Evolutionary conservation across 768 basidiomycete species (phyloP).

Genomic region (Tylopilus vinaceipallidus): DNA sequence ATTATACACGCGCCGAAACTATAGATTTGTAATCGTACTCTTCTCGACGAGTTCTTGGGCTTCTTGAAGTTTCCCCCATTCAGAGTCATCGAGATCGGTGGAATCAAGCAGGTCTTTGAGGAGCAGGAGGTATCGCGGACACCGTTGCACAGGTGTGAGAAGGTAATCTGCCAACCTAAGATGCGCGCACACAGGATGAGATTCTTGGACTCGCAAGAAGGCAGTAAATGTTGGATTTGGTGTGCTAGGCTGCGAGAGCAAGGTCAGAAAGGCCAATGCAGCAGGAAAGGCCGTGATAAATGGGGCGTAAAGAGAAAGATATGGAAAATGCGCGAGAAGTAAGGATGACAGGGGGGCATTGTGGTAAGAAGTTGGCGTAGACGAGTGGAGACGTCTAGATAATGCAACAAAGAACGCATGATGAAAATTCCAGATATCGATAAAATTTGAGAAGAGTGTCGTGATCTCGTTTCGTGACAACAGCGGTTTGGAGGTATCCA

Average conservation of each 20-base stretch:
- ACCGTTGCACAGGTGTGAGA: conserved; percentile 82
- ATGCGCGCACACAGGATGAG: conserved; percentile 66
- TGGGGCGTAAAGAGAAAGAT: conserved; percentile 82
- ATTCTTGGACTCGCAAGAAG: conserved; percentile 65
- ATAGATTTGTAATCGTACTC: conserved; percentile 45
- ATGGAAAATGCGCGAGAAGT: conserved; percentile 81
- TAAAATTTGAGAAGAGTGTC: conserved; percentile 81
- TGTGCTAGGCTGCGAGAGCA: conserved; percentile 47
- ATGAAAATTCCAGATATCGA: conserved; percentile 90
- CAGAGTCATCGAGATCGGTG: conserved; percentile 63
- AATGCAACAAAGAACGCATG: conserved; percentile 69
- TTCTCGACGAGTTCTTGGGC: conserved; percentile 70
- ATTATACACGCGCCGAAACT: neutral
- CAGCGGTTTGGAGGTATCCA: conserved; percentile 68
- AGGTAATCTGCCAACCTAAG: conserved; percentile 83
- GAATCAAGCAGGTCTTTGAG: conserved; percentile 77
- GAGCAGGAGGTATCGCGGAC: conserved; percentile 81
- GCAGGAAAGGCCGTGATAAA: conserved; percentile 79
- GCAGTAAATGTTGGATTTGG: conserved; percentile 49
- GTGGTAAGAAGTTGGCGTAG: conserved; percentile 17
- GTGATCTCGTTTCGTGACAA: conserved; percentile 67
- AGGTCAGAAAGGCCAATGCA: conserved; percentile 55
- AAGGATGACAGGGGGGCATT: conserved; percentile 52
- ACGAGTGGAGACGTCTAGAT: conserved; percentile 37
- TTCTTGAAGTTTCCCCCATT: conserved; percentile 57